Percentiles rank a stretch among this genome's conserved stretches.
phyloP scores from a whole-genome alignment of 345 rosid species.

The Brassica incana region DNA sequence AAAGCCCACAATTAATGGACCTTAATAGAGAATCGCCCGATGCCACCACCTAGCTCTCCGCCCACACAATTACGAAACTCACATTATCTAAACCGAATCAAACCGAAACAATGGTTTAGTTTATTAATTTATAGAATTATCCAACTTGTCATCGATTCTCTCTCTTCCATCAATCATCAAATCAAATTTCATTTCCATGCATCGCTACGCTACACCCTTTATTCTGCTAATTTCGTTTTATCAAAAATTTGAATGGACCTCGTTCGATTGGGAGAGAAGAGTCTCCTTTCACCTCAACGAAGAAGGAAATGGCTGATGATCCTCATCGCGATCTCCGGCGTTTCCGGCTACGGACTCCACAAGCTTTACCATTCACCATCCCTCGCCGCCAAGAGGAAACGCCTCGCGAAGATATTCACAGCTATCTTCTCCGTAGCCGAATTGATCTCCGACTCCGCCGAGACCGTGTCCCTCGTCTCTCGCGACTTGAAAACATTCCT shows the following conservation, averaged over 20 bases:
- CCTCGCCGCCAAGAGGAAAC: conserved; percentile 60
- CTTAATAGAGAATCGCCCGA: neutral
- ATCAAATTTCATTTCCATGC: conserved; percentile 16
- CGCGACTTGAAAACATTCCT: conserved; percentile 70
- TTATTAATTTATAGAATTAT: neutral
- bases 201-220: conserved; percentile 23
- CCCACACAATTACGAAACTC: neutral
- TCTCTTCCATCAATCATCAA: neutral
- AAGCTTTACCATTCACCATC: conserved; percentile 68
- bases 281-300: conserved; percentile 47
- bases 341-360: conserved; percentile 73
- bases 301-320: conserved; percentile 62
- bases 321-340: conserved; percentile 55
- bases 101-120: neutral
- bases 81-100: neutral
- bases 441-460: conserved; percentile 72
- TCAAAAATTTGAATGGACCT: conserved; percentile 53
- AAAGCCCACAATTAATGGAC: neutral
- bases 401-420: conserved; percentile 53
- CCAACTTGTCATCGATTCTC: conserved; percentile 10
- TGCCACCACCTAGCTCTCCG: neutral
- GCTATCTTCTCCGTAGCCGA: conserved; percentile 66
- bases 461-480: conserved; percentile 55
- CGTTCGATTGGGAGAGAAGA: conserved; percentile 46
- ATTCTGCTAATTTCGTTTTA: neutral